Conservation (phyloP, 2,329 filamentous ascomycete genomes). For the Neocatenulostroma microsporum region DNA sequence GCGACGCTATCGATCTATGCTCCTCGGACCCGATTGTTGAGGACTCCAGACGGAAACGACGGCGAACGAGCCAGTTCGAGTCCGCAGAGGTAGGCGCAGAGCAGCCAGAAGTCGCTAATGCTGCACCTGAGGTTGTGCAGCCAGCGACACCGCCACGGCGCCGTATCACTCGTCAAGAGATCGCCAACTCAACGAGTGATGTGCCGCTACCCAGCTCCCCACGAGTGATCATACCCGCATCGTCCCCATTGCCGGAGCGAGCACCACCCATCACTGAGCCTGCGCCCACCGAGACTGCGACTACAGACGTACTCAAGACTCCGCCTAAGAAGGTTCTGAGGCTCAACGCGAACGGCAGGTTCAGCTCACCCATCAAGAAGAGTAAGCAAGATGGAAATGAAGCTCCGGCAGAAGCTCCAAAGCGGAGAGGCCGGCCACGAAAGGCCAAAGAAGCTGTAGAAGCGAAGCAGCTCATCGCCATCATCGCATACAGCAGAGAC, state of each 20-base stretch:
- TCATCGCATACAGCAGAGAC: conserved; percentile 42
- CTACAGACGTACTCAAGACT: conserved; percentile 10
- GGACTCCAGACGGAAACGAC: conserved; percentile 29
- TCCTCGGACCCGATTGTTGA: conserved; percentile 5
- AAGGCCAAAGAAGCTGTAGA: conserved; percentile 17
- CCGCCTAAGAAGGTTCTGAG: conserved; percentile 32
- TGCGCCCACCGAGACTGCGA: no score
- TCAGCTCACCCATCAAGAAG: conserved; percentile 36
- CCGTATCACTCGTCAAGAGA: no score
- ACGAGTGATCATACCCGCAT: conserved; percentile 6
- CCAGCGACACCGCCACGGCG: no score
- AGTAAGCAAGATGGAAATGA: conserved; percentile 17
- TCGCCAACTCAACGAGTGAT: conserved; percentile 3
- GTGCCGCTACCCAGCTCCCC: conserved; percentile 6
- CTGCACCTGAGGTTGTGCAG: no score
- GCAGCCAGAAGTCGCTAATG: no score
- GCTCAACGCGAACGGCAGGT: conserved; percentile 38
- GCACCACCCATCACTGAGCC: no score
- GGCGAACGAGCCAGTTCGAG: conserved; percentile 27
- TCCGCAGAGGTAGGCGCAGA: conserved; percentile 12
- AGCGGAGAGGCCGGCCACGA: conserved; percentile 22
- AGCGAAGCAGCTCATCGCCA: conserved; percentile 19
- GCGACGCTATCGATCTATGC: background rate
- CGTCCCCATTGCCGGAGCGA: conserved; percentile 14
- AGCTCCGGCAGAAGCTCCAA: conserved; percentile 16